Percentiles rank a stretch among this genome's conserved stretches.
Conservation (phyloP, 441 rosid species). For the Aleurites moluccanus region DNA sequence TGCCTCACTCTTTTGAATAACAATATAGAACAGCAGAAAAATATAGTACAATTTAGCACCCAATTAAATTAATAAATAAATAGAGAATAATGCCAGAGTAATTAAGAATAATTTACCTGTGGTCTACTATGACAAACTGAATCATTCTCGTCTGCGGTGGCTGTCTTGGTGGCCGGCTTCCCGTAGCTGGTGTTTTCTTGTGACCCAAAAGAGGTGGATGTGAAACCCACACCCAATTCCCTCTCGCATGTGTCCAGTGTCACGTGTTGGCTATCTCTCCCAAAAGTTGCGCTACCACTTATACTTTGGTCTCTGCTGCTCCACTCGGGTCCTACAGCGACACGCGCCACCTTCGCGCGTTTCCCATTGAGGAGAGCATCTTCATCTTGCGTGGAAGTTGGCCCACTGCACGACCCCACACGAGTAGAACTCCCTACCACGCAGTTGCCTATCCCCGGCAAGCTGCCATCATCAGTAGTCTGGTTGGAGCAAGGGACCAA, state of each 20-base stretch:
- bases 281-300: conserved; percentile 57
- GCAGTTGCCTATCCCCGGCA: conserved; percentile 27
- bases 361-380: conserved; percentile 24
- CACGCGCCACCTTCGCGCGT: conserved; percentile 46
- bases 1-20: conserved; percentile 34
- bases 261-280: conserved; percentile 43
- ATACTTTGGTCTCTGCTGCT: conserved; percentile 53
- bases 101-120: conserved; percentile 34
- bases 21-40: neutral
- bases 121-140: conserved; percentile 66
- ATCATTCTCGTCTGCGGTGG: conserved; percentile 63
- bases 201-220: conserved; percentile 63
- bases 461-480: conserved; percentile 14
- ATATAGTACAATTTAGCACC: neutral
- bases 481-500: conserved; percentile 58
- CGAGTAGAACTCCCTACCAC: conserved; percentile 48
- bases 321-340: conserved; percentile 47
- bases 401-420: conserved; percentile 59
- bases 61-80: neutral
- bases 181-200: conserved; percentile 52
- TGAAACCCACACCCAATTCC: conserved; percentile 44
- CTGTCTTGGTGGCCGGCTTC: conserved; percentile 28
- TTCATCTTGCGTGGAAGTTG: conserved; percentile 30
- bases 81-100: neutral
- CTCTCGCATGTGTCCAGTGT: conserved; percentile 54